phyloP scores from a whole-genome alignment of 441 rosid genomes.

The Gossypium davidsonii region DNA sequence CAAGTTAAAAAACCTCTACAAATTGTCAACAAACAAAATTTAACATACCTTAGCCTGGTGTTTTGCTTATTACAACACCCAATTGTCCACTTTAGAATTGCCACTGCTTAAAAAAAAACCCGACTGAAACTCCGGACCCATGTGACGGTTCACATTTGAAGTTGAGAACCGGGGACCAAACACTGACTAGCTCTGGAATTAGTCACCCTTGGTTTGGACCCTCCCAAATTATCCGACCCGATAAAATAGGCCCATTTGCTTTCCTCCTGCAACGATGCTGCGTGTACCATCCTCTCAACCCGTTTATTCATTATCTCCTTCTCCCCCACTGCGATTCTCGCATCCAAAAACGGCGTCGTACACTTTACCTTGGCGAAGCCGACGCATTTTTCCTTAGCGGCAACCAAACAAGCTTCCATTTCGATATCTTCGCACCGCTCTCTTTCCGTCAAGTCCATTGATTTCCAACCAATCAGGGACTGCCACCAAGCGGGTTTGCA shows the following conservation, averaged over 20 bases:
- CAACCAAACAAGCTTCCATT: conserved; percentile 45
- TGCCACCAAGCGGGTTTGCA: conserved; percentile 77
- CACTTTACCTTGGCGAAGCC: conserved; percentile 53
- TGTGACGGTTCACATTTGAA: neutral
- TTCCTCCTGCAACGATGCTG: conserved; percentile 41
- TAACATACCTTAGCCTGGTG: too few relatives aligned
- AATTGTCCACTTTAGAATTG: too few relatives aligned
- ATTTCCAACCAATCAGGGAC: conserved; percentile 19
- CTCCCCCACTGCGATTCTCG: conserved; percentile 39
- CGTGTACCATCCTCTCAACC: conserved; percentile 25
- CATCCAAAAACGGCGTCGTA: conserved; percentile 37
- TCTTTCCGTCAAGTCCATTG: conserved; percentile 40
- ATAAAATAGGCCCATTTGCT: conserved; percentile 24
- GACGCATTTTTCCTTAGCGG: conserved; percentile 52
- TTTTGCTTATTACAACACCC: too few relatives aligned
- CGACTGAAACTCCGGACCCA: too few relatives aligned
- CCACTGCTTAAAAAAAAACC: too few relatives aligned
- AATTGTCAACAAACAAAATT: too few relatives aligned
- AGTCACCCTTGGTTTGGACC: conserved; percentile 18
- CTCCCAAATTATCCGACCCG: conserved; percentile 17
- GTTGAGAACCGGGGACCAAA: conserved; percentile 17
- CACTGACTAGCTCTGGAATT: conserved; percentile 37
- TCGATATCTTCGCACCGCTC: conserved; percentile 60
- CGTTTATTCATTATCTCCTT: conserved; percentile 13
- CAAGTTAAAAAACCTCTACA: too few relatives aligned